These are phyloP conservation scores for Lentinula lateritia DNA, from an alignment of 768 basidiomycete species.

Conservation along the genomic window DNA sequence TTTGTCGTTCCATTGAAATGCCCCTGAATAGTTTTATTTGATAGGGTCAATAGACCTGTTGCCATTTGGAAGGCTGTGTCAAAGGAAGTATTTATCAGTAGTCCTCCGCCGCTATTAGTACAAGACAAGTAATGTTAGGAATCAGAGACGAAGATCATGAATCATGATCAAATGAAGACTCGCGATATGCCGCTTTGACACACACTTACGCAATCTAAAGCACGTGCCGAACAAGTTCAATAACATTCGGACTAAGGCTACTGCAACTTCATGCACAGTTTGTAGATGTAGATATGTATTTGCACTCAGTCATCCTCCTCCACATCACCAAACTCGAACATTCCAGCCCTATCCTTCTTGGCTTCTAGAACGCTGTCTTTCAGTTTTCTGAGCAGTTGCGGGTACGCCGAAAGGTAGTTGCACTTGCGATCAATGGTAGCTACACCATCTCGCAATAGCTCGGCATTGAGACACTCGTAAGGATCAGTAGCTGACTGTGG, in stretches of 20 bases:
- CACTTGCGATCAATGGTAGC: constrained; percentile 78
- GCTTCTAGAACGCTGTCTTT: constrained; percentile 57
- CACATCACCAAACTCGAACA: constrained; percentile 91
- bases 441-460: constrained; percentile 83
- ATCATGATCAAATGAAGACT: too few species aligned
- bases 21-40: constrained; percentile 5
- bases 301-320: constrained; percentile 64
- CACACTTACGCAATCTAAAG: too few species aligned
- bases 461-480: constrained; percentile 78
- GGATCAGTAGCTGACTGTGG: constrained; percentile 64
- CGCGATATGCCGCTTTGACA: too few species aligned
- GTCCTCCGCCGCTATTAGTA: background rate
- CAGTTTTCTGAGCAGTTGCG: constrained; percentile 60
- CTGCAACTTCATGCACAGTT: too few species aligned
- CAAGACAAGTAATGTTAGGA: background rate
- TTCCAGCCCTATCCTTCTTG: constrained; percentile 70
- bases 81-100: constrained; percentile 17
- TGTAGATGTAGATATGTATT: background rate
- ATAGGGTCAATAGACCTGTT: constrained; percentile 50
- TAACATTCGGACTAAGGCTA: too few species aligned
- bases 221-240: too few species aligned
- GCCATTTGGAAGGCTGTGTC: constrained; percentile 49
- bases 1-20: background rate
- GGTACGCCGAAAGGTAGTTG: constrained; percentile 67
- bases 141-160: background rate